Evolutionary conservation across 768 basidiomycete species (phyloP), one percentile per base, ranked within the genome.

Genomic region (Tulasnella sp.): DNA sequence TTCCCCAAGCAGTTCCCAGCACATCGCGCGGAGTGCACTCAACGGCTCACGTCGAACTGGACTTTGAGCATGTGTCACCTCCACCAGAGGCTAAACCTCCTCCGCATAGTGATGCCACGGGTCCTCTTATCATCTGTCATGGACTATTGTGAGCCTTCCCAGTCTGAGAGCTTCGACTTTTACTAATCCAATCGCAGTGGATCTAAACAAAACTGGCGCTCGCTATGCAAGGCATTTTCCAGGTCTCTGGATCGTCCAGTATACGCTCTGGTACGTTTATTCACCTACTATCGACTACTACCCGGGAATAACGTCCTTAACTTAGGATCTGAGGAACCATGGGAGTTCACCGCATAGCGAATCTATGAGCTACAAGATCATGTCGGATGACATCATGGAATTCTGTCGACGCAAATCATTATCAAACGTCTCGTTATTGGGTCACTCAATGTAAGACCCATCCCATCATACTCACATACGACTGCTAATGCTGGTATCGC

Each of bases 121-220:
- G 34, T 9, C 51, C 51, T n/a, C 27, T 53, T 33, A 44, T 53
- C 6, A 77, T 81, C 37, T 65, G 80, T 10, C 79, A 81, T 58
- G 79, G 79, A 3, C 66, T 81, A 49, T 76, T 81, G 79, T 79
- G 13, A 16, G 10, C 34, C 16, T 29, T 27, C 6, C 24, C 27
- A 34, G 22, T 10, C 5, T 28, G 56, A 56, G 16, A 29, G 37
- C 58, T 54, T 29, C 31, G 49, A 41, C 16, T 46, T 55, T 13
- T 41, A 58, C 4, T 32, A 54, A 48, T 20, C 34, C 33, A 40
- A 40, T 25, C 29, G 27, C 58, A 90, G 86, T 58, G 89, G 88
- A 0, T 87, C 81, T 33, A 90, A 91, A 62, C 76, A 89, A 53
- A 93, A 93, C 62, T 95, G 88, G 87, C 68, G 74, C 4, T 84